phyloP scores from a whole-genome alignment of 192 early-diverging fungal genomes.

The Podila epigama region DNA sequence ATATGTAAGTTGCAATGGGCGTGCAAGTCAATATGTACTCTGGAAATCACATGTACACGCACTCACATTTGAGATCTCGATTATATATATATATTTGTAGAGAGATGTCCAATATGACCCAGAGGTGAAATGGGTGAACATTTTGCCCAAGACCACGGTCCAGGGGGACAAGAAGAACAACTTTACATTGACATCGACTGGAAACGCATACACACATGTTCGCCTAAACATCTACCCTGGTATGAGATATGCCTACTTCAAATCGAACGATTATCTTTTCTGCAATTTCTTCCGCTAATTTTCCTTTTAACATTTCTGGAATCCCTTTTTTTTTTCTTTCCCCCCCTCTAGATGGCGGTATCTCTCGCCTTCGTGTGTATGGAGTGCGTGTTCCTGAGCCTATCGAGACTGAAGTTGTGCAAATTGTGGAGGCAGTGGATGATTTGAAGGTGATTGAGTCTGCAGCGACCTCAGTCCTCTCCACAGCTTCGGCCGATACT shows the following conservation, averaged over 20 bases:
- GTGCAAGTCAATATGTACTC: slow-evolving; percentile 24
- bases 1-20: slow-evolving; percentile 49
- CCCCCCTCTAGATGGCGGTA: slow-evolving; percentile 83
- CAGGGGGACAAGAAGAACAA: slow-evolving; percentile 75
- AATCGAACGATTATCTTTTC: slow-evolving; percentile 49
- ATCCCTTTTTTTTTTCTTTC: slow-evolving; percentile 15
- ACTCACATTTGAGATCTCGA: too few species aligned
- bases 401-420: slow-evolving; percentile 3
- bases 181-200: slow-evolving; percentile 60
- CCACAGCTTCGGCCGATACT: neutral
- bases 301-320: slow-evolving; percentile 21
- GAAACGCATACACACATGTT: slow-evolving; percentile 66
- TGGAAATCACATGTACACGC: too few species aligned
- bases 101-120: slow-evolving; percentile 43
- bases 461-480: neutral
- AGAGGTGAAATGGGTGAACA: slow-evolving; percentile 46
- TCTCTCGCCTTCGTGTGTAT: slow-evolving; percentile 84
- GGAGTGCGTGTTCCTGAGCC: slow-evolving; percentile 60
- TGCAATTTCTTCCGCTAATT: neutral
- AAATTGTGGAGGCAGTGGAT: slow-evolving; percentile 18
- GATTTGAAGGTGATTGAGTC: slow-evolving; percentile 24
- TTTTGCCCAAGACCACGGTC: slow-evolving; percentile 74
- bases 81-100: neutral
- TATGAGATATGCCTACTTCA: slow-evolving; percentile 9
- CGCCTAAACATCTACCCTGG: slow-evolving; percentile 83